Evolutionary conservation across 2,329 filamentous ascomycete species (phyloP).

Genomic region (Paraphaeosphaeria minitans): DNA sequence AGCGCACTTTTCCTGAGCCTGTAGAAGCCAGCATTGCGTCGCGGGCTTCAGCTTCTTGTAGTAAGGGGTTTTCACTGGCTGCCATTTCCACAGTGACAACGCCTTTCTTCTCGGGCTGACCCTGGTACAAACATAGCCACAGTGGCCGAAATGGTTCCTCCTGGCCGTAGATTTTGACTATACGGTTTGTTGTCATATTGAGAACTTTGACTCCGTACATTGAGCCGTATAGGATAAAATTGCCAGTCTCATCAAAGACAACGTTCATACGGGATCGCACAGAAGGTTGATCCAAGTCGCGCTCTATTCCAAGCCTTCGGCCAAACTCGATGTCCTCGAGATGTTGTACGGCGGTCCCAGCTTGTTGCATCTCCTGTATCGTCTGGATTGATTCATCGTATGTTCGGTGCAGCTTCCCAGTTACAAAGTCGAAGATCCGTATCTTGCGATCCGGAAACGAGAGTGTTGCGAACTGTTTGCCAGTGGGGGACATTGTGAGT

Average conservation of each 20-base stretch:
- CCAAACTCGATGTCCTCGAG: constrained; percentile 93
- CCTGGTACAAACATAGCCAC: constrained; percentile 88
- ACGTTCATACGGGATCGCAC: constrained; percentile 78
- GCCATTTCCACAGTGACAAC: constrained; percentile 97
- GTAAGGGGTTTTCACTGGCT: constrained; percentile 87
- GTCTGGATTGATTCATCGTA: constrained; percentile 94
- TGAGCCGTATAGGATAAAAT: constrained; percentile 94
- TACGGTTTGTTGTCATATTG: constrained; percentile 92
- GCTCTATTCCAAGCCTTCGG: constrained; percentile 81
- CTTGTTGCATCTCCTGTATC: constrained; percentile 92
- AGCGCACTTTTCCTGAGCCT: constrained; percentile 83
- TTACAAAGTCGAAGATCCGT: constrained; percentile 88
- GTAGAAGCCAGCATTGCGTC: constrained; percentile 90
- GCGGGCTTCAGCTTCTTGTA: constrained; percentile 87
- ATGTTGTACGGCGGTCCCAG: constrained; percentile 79
- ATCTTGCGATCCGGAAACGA: constrained; percentile 95
- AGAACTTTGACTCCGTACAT: constrained; percentile 92
- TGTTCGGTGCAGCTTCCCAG: constrained; percentile 84
- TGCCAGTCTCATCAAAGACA: constrained; percentile 92
- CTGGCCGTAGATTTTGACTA: constrained; percentile 86
- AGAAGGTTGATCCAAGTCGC: constrained; percentile 75
- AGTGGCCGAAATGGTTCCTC: constrained; percentile 87
- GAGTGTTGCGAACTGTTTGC: constrained; percentile 83
- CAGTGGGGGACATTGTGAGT: constrained; percentile 83
- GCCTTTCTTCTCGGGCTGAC: constrained; percentile 91